Conservation (phyloP, 1,139 yeast species). For the Pichia sp. region DNA sequence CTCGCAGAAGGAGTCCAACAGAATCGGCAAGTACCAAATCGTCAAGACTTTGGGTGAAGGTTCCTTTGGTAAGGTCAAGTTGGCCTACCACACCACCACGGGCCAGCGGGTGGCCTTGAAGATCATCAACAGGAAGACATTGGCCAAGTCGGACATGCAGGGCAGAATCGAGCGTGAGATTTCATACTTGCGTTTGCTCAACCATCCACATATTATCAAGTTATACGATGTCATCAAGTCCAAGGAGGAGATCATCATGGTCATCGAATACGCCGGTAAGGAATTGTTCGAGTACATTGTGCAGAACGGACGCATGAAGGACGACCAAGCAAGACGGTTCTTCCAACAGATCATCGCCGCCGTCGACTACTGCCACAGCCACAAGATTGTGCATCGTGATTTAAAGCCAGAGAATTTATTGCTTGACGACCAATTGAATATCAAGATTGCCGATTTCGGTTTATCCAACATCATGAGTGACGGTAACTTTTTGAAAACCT, state of each 20-base stretch:
- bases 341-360: conserved; percentile 98
- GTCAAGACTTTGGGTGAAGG: conserved; percentile 97
- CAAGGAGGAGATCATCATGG: conserved; percentile 96
- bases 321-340: conserved; percentile 89
- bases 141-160: conserved; percentile 97
- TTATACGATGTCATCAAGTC: conserved; percentile 95
- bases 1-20: conserved; percentile 22
- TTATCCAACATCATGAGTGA: conserved; percentile 96
- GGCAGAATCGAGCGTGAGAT: conserved; percentile 96
- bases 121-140: conserved; percentile 89
- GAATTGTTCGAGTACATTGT: conserved; percentile 96
- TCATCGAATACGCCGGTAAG: conserved; percentile 94
- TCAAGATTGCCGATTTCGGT: conserved; percentile 97
- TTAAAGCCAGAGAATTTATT: conserved; percentile 92
- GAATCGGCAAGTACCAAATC: conserved; percentile 92
- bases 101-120: conserved; percentile 94
- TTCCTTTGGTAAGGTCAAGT: conserved; percentile 94
- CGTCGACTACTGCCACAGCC: conserved; percentile 96
- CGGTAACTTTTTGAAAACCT: conserved; percentile 92
- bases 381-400: conserved; percentile 96
- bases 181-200: conserved; percentile 77
- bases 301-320: conserved; percentile 93
- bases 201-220: conserved; percentile 98
- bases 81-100: conserved; percentile 91
- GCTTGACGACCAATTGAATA: conserved; percentile 87